These are phyloP conservation scores for Neonectria sp. DNA, from an alignment of 2,329 filamentous ascomycete genomes.

Conservation along the genomic window DNA sequence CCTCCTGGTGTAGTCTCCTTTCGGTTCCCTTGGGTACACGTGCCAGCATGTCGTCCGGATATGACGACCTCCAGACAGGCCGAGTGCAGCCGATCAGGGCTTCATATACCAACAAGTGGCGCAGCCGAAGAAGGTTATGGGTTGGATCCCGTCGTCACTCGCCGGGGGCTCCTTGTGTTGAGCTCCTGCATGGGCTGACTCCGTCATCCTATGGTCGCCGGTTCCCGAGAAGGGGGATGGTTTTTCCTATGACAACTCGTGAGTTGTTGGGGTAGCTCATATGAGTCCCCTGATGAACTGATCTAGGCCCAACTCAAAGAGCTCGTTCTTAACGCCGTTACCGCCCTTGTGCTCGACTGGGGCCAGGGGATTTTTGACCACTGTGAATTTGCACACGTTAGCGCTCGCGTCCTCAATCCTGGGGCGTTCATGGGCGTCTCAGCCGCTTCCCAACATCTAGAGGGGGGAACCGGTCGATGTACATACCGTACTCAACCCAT, in stretches of 20 bases:
- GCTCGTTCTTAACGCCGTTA: constrained; percentile 78
- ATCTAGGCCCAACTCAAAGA: constrained; percentile 81
- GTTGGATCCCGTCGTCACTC: background rate
- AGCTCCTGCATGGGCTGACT: background rate
- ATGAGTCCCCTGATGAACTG: constrained; percentile 81
- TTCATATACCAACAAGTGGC: background rate
- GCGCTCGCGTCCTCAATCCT: background rate
- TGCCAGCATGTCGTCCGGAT: background rate
- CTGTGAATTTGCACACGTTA: constrained; percentile 53
- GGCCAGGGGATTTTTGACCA: constrained; percentile 79
- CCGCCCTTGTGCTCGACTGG: constrained; percentile 79
- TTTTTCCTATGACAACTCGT: constrained; percentile 27
- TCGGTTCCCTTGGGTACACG: background rate
- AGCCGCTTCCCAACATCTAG: background rate
- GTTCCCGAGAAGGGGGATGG: background rate
- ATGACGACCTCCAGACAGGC: background rate
- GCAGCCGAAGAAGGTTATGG: background rate
- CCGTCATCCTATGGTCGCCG: background rate
- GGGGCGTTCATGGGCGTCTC: background rate
- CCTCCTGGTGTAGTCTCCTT: background rate
- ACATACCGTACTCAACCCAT: constrained; percentile 92
- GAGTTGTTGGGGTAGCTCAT: constrained; percentile 53
- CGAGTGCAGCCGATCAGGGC: background rate
- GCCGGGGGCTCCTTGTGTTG: background rate
- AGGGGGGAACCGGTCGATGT: background rate